These are phyloP conservation scores for Colletotrichum limetticola DNA, from an alignment of 2,329 filamentous ascomycete genomes.

Conservation along the genomic window DNA sequence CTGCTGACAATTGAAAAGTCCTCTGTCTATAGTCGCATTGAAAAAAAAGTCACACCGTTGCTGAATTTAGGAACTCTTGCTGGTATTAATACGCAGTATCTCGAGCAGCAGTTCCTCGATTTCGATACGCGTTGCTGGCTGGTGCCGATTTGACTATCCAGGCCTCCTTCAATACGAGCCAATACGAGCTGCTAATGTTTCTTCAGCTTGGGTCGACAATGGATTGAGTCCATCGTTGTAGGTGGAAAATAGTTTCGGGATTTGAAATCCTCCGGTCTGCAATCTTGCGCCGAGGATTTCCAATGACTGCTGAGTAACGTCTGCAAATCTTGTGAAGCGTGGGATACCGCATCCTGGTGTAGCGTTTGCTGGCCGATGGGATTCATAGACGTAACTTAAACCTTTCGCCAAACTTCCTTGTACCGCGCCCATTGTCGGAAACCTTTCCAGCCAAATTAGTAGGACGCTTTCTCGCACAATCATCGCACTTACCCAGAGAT, in stretches of 20 bases:
- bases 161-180: not conserved
- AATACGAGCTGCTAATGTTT: not conserved
- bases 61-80: not conserved
- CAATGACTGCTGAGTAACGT: not conserved
- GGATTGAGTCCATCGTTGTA: not conserved
- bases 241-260: not conserved
- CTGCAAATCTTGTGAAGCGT: not conserved
- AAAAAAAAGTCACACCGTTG: not conserved
- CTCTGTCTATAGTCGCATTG: slow-evolving; percentile 10
- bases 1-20: slow-evolving; percentile 22
- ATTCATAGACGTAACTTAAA: slow-evolving; percentile 8
- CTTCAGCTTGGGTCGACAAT: not conserved
- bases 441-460: slow-evolving; percentile 48
- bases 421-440: slow-evolving; percentile 70
- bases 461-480: not conserved
- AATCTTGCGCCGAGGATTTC: not conserved
- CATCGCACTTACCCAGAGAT: slow-evolving; percentile 58
- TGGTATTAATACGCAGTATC: slow-evolving; percentile 6
- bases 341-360: not conserved
- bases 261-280: not conserved
- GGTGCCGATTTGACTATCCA: not conserved
- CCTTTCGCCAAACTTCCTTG: slow-evolving; percentile 59
- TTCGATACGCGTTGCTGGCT: not conserved
- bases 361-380: not conserved
- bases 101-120: slow-evolving; percentile 2